Percentiles rank a stretch among this genome's conserved stretches.
Conservation (phyloP, 2,329 filamentous ascomycete genomes). For the Drechslerella coelobrocha region DNA sequence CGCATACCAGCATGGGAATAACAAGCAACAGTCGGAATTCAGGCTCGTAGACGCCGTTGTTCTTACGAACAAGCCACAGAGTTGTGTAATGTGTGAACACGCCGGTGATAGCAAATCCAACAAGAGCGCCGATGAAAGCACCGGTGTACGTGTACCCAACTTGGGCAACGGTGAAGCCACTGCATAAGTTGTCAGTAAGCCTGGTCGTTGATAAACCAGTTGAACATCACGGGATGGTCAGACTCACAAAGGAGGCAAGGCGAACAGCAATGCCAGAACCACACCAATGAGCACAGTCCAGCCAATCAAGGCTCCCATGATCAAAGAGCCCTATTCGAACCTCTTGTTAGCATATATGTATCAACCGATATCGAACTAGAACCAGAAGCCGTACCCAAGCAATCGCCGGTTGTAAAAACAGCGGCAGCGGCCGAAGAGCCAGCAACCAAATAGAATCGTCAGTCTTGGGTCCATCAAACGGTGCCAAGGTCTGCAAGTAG, state of each 20-base stretch:
- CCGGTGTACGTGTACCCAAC: slow-evolving; percentile 88
- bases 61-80: slow-evolving; percentile 72
- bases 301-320: slow-evolving; percentile 77
- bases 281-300: slow-evolving; percentile 95
- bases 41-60: slow-evolving; percentile 85
- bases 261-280: slow-evolving; percentile 66
- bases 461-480: slow-evolving; percentile 83
- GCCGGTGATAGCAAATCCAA: slow-evolving; percentile 79
- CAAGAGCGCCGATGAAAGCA: slow-evolving; percentile 80
- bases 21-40: slow-evolving; percentile 83
- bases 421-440: slow-evolving; percentile 75
- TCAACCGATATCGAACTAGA: too few relatives aligned
- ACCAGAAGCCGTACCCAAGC: slow-evolving; percentile 78
- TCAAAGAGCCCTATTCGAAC: slow-evolving; percentile 57
- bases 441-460: slow-evolving; percentile 74
- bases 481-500: slow-evolving; percentile 68
- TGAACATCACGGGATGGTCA: background rate
- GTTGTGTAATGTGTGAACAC: slow-evolving; percentile 75
- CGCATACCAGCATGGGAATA: slow-evolving; percentile 73
- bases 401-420: slow-evolving; percentile 84
- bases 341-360: slow-evolving; percentile 40
- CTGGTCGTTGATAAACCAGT: too few relatives aligned
- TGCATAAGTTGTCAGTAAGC: slow-evolving; percentile 67
- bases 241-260: slow-evolving; percentile 36
- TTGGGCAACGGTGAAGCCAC: slow-evolving; percentile 78